Evolutionary conservation across 495 filamentous ascomycete genomes (phyloP), one percentile per base, ranked within the genome.

Genomic region (Glonium stellatum): DNA sequence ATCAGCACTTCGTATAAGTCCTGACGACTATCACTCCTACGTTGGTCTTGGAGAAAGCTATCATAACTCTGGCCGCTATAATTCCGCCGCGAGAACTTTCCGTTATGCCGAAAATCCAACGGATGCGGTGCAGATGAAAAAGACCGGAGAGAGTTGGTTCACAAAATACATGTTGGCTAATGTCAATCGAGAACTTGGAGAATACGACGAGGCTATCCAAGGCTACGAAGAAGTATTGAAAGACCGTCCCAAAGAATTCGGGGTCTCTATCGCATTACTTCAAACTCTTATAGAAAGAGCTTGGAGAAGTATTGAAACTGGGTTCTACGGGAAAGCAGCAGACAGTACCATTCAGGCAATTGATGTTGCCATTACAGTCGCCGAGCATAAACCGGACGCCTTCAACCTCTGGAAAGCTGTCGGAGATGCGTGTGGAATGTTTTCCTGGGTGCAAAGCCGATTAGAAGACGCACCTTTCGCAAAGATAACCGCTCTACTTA

Each of bases 101-200:
- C 76, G 87, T 52, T 84, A 92, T 67, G 91, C 92, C 0, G 82
- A 89, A 62, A 77, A 76, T 54, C 75, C 92, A 48, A 87, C 88
- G 60, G 77, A 82, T 54, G 73, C 81, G 4, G 67, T 76, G 1
- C 72, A 76, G 36, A 67, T 67, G 42, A 71, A 75, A 15, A 77
- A 77, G 10, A 44, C 66, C 22, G 76, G 67, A 5, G 85, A 92
- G 42, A 84, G 81, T 36, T 99, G 93, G 93, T 97, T 97, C 70
- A 88, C 90, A 6, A 86, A 88, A 63, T 96, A 97, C 68, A 95
- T 99, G 84, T 79, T 96, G n/a, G 92, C 91, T 1, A 97, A 99
- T 60, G 87, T 97, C 18, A 87, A 88, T 67, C 82, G 93, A 41
- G 93, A 97, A 71, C 79, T 97, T 36, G 90, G 92, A 10, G 85